phyloP scores from a whole-genome alignment of 2,329 filamentous ascomycete species.

The Aspergillus glaucus region DNA sequence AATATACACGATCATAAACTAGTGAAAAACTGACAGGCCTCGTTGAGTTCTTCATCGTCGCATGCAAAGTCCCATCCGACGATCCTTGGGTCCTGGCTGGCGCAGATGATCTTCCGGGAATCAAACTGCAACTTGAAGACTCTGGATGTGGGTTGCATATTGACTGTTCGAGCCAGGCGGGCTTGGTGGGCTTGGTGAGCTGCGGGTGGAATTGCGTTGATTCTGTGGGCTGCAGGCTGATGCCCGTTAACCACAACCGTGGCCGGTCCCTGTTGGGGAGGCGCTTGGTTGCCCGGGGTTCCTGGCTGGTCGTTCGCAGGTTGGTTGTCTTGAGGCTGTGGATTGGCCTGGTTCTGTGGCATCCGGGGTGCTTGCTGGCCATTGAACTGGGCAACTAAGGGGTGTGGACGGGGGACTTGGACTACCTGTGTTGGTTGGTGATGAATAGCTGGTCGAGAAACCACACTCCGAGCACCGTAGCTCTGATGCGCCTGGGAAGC shows the following conservation, averaged over 20 bases:
- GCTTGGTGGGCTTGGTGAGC: conserved; percentile 13
- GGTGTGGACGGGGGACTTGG: not conserved
- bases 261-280: not conserved
- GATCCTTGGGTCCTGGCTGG: conserved; percentile 83
- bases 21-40: conserved; percentile 71
- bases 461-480: not conserved
- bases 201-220: conserved; percentile 10
- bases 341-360: not conserved
- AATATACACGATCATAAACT: conserved; percentile 21
- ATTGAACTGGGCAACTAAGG: not conserved
- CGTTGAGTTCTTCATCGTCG: conserved; percentile 70
- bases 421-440: not conserved
- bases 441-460: conserved; percentile 1
- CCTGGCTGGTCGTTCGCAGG: not conserved
- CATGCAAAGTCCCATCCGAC: conserved; percentile 98
- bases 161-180: conserved; percentile 3
- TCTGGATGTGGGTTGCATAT: conserved; percentile 44
- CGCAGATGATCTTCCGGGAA: conserved; percentile 85
- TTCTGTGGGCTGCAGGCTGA: not conserved
- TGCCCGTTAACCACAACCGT: not conserved
- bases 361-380: not conserved
- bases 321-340: not conserved
- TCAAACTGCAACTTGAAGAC: conserved; percentile 98
- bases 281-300: not conserved
- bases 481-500: conserved; percentile 19